Conservation (phyloP, 1,139 yeast genomes). For the Pichia cactophila region DNA sequence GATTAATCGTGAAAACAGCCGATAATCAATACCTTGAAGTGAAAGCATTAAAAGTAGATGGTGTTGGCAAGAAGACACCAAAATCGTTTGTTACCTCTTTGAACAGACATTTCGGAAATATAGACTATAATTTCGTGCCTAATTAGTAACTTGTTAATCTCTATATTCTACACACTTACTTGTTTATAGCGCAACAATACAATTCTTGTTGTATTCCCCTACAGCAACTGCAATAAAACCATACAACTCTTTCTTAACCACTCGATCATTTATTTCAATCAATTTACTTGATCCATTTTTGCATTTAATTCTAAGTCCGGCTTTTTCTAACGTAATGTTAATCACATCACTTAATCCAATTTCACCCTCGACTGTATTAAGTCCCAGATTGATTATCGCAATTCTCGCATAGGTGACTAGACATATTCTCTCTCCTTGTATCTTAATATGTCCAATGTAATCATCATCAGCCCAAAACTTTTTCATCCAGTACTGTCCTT, state of each 20-base stretch:
- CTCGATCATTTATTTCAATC: slow-evolving; percentile 68
- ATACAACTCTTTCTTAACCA: slow-evolving; percentile 61
- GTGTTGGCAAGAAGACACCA: slow-evolving; percentile 41
- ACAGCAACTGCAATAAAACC: slow-evolving; percentile 76
- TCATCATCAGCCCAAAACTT: slow-evolving; percentile 22
- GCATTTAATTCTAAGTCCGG: slow-evolving; percentile 68
- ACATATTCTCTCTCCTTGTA: slow-evolving; percentile 72
- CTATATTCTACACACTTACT: neutral
- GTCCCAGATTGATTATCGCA: slow-evolving; percentile 59
- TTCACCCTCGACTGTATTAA: slow-evolving; percentile 57
- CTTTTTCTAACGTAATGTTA: slow-evolving; percentile 66
- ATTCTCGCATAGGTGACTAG: slow-evolving; percentile 70
- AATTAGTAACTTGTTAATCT: neutral
- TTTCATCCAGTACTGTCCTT: slow-evolving; percentile 91
- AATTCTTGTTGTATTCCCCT: slow-evolving; percentile 58
- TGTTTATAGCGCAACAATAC: slow-evolving; percentile 20
- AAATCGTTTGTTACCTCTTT: slow-evolving; percentile 34
- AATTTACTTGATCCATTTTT: slow-evolving; percentile 41
- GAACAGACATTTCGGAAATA: slow-evolving; percentile 38
- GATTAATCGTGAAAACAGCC: neutral
- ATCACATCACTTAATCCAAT: slow-evolving; percentile 54
- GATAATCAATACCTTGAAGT: neutral
- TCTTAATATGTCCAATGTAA: slow-evolving; percentile 39
- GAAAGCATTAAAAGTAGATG: slow-evolving; percentile 40
- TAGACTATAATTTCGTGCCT: slow-evolving; percentile 5